phyloP scores from a whole-genome alignment of 129 eudicot genomes.

The Artemisia argyi region DNA sequence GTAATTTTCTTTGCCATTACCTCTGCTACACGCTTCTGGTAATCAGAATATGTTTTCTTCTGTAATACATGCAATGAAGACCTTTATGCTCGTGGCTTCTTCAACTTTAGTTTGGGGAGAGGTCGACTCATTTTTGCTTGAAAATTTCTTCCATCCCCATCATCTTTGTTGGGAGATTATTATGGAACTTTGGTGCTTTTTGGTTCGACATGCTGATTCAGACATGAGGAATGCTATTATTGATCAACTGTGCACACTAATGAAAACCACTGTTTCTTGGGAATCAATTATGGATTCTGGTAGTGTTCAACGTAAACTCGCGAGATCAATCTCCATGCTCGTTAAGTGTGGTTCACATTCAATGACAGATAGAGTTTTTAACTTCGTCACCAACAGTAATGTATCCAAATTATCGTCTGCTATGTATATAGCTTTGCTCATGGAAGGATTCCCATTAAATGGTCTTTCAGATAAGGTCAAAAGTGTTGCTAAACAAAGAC shows the following conservation, averaged over 20 bases:
- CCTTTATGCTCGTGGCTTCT: too few species aligned
- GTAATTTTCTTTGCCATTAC: slow-evolving; percentile 55
- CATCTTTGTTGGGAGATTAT: slow-evolving; percentile 78
- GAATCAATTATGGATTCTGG: slow-evolving; percentile 48
- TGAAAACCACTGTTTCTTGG: slow-evolving; percentile 40
- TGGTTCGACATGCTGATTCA: slow-evolving; percentile 70
- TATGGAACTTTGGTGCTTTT: slow-evolving; percentile 81
- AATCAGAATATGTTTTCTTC: slow-evolving; percentile 56
- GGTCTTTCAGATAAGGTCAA: slow-evolving; percentile 59
- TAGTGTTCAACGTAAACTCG: slow-evolving; percentile 56
- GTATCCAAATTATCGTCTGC: slow-evolving; percentile 36
- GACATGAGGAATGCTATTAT: slow-evolving; percentile 54
- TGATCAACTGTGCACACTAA: slow-evolving; percentile 62
- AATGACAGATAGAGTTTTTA: slow-evolving; percentile 60
- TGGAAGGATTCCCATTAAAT: too few species aligned
- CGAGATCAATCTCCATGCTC: slow-evolving; percentile 64
- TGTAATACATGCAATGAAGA: slow-evolving; percentile 66
- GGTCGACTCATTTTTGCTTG: too few species aligned
- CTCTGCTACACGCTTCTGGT: slow-evolving; percentile 40
- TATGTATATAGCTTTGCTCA: slow-evolving; percentile 53
- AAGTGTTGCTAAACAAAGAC: slow-evolving; percentile 59
- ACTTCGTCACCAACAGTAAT: slow-evolving; percentile 34
- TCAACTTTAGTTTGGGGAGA: too few species aligned
- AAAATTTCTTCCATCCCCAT: too few species aligned
- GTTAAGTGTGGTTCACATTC: slow-evolving; percentile 46